These are phyloP conservation scores for Clarireedia hainanense DNA, from an alignment of 2,329 filamentous ascomycete genomes.

Conservation along the genomic window DNA sequence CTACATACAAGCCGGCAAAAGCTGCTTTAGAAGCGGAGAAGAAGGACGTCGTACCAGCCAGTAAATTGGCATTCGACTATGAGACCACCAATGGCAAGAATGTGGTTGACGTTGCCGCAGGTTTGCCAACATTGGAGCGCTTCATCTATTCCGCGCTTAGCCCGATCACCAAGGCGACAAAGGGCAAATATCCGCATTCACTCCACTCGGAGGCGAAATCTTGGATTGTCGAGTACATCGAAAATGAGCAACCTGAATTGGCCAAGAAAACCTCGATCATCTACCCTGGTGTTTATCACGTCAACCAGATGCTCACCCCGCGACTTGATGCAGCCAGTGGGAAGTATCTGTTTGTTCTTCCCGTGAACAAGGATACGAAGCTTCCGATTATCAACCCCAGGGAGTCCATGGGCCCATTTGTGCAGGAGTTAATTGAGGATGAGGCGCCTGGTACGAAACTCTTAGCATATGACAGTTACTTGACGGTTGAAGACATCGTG, in stretches of 20 bases:
- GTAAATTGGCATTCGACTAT: conserved; percentile 13
- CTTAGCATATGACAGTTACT: no score
- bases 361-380: no score
- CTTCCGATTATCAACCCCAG: no score
- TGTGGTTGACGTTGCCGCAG: conserved; percentile 23
- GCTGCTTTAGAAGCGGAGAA: neutral
- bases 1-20: neutral
- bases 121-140: conserved; percentile 28
- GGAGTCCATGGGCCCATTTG: no score
- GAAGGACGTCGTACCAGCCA: neutral
- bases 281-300: conserved; percentile 18
- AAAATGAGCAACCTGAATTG: conserved; percentile 21
- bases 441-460: no score
- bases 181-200: conserved; percentile 34
- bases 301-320: conserved; percentile 15
- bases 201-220: conserved; percentile 31
- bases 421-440: no score
- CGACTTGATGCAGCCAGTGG: conserved; percentile 21
- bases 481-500: no score
- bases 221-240: conserved; percentile 26
- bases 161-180: conserved; percentile 30
- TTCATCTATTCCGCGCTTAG: conserved; percentile 35
- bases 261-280: conserved; percentile 30
- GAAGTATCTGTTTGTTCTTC: conserved; percentile 4
- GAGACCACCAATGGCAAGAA: conserved; percentile 25